These are phyloP conservation scores for Phialocephala subalpina DNA, from an alignment of 2,329 filamentous ascomycete species.

Conservation along the genomic window DNA sequence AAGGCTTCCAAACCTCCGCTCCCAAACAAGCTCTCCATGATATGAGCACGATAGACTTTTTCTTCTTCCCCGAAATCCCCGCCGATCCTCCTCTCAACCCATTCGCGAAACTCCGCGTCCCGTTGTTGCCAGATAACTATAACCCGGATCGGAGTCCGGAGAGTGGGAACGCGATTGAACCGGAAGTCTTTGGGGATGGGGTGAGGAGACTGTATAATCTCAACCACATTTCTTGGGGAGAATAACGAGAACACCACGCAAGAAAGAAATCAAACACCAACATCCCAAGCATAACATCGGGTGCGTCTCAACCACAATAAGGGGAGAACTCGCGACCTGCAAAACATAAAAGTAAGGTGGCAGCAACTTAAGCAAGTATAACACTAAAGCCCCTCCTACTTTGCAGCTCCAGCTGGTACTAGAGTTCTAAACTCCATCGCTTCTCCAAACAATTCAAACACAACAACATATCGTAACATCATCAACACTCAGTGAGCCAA, in stretches of 20 bases:
- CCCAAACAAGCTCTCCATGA: slow-evolving; percentile 46
- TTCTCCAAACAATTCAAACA: slow-evolving; percentile 7
- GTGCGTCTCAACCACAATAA: slow-evolving; percentile 8
- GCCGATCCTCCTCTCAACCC: slow-evolving; percentile 38
- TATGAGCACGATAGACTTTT: slow-evolving; percentile 51
- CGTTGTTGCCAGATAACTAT: slow-evolving; percentile 68
- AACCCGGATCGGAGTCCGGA: slow-evolving; percentile 37
- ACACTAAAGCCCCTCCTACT: slow-evolving; percentile 16
- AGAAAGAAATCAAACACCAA: neutral
- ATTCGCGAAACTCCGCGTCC: slow-evolving; percentile 58
- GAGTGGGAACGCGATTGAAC: slow-evolving; percentile 53
- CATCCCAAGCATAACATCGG: neutral
- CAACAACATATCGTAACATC: slow-evolving; percentile 16
- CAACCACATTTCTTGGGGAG: slow-evolving; percentile 8
- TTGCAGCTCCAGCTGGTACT: slow-evolving; percentile 24
- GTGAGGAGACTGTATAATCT: slow-evolving; percentile 46
- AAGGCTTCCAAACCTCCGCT: slow-evolving; percentile 63
- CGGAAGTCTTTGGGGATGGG: slow-evolving; percentile 51
- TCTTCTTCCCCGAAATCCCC: slow-evolving; percentile 58
- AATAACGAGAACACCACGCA: neutral
- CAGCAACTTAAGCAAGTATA: slow-evolving; percentile 1
- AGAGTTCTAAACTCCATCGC: slow-evolving; percentile 19
- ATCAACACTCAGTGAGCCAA: neutral
- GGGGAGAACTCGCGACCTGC: slow-evolving; percentile 2
- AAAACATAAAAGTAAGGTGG: neutral